Evolutionary conservation across 83 land plant species (phyloP), one percentile per base, ranked within the genome.

Genomic region (Thuja plicata): DNA sequence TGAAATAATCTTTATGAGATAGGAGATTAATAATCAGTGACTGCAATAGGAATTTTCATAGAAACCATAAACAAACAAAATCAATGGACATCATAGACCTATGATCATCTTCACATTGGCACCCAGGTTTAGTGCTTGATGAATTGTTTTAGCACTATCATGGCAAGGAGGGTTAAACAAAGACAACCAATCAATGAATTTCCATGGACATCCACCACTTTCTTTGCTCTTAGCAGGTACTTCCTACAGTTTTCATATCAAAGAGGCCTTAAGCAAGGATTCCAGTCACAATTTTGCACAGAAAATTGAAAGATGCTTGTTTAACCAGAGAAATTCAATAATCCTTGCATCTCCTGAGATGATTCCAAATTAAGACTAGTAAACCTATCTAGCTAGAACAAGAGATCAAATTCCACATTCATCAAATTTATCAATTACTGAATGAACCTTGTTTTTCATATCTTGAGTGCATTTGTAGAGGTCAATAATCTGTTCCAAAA

Each of bases 21-120:
- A n/a, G n/a, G n/a, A n/a, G n/a, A n/a, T n/a, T n/a, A n/a, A n/a
- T n/a, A n/a, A n/a, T n/a, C n/a, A n/a, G n/a, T n/a, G n/a, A n/a
- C n/a, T n/a, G n/a, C n/a, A n/a, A n/a, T n/a, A n/a, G n/a, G n/a
- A n/a, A n/a, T n/a, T n/a, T n/a, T n/a, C n/a, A n/a, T 2, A 27
- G 84, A 71, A 30, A 71, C 30, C 43, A 38, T 9, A 27, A 45
- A 81, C 15, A 43, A 21, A 43, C 15, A 43, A 57, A 78, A 78
- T 78, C 43, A 78, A 21, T 78, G 8, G 8, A 46, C 87, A 88
- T 12, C 46, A 32, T 11, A 57, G 78, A 91, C 92, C 94, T 66
- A 94, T 93, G 50, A 93, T 93, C 94, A 95, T 95, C 92, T 95
- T 95, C 21, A 95, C 96, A 78, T 94, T 94, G 55, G 93, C 96